A percentile compares a stretch with the other conserved stretches of the same genome.
phyloP scores from a whole-genome alignment of 768 basidiomycete species.

The Phylloporus scabripes region DNA sequence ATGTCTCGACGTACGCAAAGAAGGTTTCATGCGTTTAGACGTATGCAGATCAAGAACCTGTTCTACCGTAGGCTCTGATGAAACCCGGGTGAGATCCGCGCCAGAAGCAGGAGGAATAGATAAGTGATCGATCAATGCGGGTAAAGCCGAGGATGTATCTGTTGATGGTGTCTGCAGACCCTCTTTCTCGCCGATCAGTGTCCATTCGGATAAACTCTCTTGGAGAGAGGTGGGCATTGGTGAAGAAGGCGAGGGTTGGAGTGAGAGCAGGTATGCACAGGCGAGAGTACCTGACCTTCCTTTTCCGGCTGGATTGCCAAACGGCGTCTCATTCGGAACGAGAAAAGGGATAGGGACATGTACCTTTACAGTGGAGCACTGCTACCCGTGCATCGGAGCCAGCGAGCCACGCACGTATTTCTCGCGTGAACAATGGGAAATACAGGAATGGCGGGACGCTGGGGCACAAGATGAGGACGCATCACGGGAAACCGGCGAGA shows the following conservation, averaged over 20 bases:
- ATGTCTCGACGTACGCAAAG: not conserved
- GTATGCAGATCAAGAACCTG: conserved; percentile 66
- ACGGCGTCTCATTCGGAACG: conserved; percentile 4
- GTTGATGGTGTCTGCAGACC: conserved; percentile 9
- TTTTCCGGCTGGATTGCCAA: conserved; percentile 53
- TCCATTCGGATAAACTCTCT: conserved; percentile 18
- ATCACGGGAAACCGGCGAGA: conserved; percentile 44
- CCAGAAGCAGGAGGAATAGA: not conserved
- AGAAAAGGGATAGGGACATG: not conserved
- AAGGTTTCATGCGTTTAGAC: conserved; percentile 57
- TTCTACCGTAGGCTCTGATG: conserved; percentile 37
- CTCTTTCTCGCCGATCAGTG: conserved; percentile 19
- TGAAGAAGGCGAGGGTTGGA: conserved; percentile 40
- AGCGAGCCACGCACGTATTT: conserved; percentile 69
- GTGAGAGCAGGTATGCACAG: conserved; percentile 72
- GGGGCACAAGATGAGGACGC: not conserved
- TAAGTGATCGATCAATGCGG: not conserved
- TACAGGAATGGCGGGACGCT: conserved; percentile 76
- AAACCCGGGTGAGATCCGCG: conserved; percentile 7
- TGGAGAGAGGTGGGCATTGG: not conserved
- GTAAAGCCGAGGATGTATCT: not conserved
- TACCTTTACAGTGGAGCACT: conserved; percentile 87
- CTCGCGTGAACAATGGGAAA: conserved; percentile 65
- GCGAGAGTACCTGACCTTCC: conserved; percentile 85
- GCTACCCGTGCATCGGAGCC: conserved; percentile 62